These are phyloP conservation scores for Colletotrichum trifolii DNA, from an alignment of 2,329 filamentous ascomycete species.

Conservation along the genomic window DNA sequence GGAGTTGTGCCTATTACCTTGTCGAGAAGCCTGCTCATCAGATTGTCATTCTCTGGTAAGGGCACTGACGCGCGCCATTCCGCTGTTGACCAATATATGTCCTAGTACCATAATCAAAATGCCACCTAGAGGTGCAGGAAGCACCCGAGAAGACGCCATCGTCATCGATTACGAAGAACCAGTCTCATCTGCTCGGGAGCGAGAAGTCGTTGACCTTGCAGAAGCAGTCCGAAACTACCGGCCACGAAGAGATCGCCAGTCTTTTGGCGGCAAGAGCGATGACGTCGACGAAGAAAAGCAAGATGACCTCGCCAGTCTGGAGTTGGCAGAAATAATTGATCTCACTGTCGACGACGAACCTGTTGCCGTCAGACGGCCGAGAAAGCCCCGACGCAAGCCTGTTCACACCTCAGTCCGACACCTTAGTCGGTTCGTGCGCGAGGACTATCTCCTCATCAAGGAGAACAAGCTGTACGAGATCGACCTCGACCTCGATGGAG, in stretches of 20 bases:
- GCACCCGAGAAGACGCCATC: slow-evolving; percentile 7
- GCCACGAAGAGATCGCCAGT: background rate
- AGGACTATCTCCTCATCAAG: slow-evolving; percentile 29
- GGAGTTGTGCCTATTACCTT: too few species aligned
- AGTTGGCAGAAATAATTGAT: slow-evolving; percentile 46
- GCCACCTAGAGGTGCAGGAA: background rate
- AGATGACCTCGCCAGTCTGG: slow-evolving; percentile 34
- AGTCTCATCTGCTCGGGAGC: background rate
- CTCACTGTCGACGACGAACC: slow-evolving; percentile 44
- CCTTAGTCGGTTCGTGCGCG: background rate
- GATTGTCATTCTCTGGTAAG: background rate
- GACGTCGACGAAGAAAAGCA: slow-evolving; percentile 27
- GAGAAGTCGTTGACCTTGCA: background rate
- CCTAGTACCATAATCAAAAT: too few species aligned
- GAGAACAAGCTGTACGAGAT: slow-evolving; percentile 46
- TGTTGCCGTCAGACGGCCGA: background rate
- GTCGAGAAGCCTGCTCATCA: too few species aligned
- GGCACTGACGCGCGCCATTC: too few species aligned
- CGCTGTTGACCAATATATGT: too few species aligned
- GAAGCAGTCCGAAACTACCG: slow-evolving; percentile 10
- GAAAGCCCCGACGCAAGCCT: background rate
- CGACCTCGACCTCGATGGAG: background rate
- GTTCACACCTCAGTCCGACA: background rate
- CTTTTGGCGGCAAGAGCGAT: background rate
- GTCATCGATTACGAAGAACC: slow-evolving; percentile 13